Percentiles rank a stretch among this genome's conserved stretches.
Evolutionary conservation across 495 filamentous ascomycete genomes (phyloP).

Genomic region (Umbilicaria muhlenbergii): DNA sequence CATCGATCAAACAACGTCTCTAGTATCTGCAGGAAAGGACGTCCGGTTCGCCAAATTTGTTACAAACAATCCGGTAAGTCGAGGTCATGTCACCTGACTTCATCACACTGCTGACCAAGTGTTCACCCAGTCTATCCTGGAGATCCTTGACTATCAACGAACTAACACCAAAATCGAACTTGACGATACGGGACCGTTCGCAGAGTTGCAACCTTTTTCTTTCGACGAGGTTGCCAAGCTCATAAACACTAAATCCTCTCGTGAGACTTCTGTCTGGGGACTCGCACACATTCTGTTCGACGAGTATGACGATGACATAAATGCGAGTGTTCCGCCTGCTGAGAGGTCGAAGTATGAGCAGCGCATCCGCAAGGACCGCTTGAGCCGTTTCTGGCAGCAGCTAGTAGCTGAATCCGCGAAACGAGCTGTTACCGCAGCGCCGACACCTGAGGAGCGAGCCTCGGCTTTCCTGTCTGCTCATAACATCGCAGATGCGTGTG

Average conservation of each 20-base stretch:
- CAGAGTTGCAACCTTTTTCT: constrained; percentile 21
- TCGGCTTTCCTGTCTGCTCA: constrained; percentile 64
- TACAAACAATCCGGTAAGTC: constrained; percentile 24
- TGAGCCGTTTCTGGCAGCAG: constrained; percentile 29
- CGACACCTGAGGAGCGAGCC: constrained; percentile 64
- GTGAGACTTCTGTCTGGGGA: constrained; percentile 54
- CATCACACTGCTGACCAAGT: constrained; percentile 10
- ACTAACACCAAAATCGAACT: constrained; percentile 19
- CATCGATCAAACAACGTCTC: constrained; percentile 16
- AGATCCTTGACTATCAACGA: constrained; percentile 27
- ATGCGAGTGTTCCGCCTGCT: constrained; percentile 25
- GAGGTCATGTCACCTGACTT: background rate
- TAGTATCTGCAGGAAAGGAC: constrained; percentile 30
- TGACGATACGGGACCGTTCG: constrained; percentile 30
- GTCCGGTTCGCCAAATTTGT: constrained; percentile 37
- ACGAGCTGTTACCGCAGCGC: constrained; percentile 31
- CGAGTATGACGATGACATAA: constrained; percentile 34
- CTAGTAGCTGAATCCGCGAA: constrained; percentile 40
- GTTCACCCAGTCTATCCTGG: constrained; percentile 16
- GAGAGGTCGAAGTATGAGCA: constrained; percentile 25
- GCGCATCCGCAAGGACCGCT: constrained; percentile 37
- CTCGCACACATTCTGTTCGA: constrained; percentile 83
- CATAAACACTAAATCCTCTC: constrained; percentile 17
- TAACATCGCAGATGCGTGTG: constrained; percentile 67
- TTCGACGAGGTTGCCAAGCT: constrained; percentile 21